Base-by-base conservation (phyloP, 768 basidiomycete species). In the Naganishia vaughanmartiniae region DNA sequence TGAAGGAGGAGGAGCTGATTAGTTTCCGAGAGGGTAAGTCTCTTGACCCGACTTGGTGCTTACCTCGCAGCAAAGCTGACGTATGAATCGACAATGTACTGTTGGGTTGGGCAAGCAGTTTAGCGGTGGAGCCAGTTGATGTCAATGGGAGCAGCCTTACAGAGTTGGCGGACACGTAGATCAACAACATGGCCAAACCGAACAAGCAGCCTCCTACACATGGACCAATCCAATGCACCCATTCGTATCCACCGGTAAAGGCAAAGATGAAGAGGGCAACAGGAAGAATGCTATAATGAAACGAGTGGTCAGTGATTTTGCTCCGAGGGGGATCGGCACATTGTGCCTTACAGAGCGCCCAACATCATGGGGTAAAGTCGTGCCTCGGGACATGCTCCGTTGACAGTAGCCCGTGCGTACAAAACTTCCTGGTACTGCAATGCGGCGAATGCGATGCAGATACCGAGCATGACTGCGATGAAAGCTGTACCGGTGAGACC, bases 251-350 rank as follows among this genome's bases (percentile, higher is more conserved):
- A 26, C 60, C 60, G 0, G 86, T 82, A 89, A 90, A 92, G 0
- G 91, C 90, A 7, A 86, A 78, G 7, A 92, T 82, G 26, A 92
- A 79, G 15, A 91, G 80, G 0, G 90, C 90, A 15, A 86, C 77
- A 0, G 92, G 90, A 12, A 91, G 82, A 3, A 87, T 15, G 24
- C 71, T 70, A 42, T 11, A 39, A 24, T 7, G n/a, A 21, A 31
- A 34, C 4, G 5, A 6, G 28, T 14, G 28, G 26, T 55, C 9
- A 55, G 54, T 17, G 12, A 15, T 19, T 17, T 21, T 34, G 24
- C 15, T 39, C 4, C 3, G 60, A 30, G 24, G 21, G 21, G 14
- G 34, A 28, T 30, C n/a, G n/a, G 31, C 53, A 55, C 19, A 26
- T 34, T 1, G 28, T 26, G 48, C 24, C 70, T 58, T 54, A 70